A percentile compares a stretch with the other conserved stretches of the same genome.
phyloP scores from a whole-genome alignment of 164 flowering plant genomes.

The Amborella trichopoda region DNA sequence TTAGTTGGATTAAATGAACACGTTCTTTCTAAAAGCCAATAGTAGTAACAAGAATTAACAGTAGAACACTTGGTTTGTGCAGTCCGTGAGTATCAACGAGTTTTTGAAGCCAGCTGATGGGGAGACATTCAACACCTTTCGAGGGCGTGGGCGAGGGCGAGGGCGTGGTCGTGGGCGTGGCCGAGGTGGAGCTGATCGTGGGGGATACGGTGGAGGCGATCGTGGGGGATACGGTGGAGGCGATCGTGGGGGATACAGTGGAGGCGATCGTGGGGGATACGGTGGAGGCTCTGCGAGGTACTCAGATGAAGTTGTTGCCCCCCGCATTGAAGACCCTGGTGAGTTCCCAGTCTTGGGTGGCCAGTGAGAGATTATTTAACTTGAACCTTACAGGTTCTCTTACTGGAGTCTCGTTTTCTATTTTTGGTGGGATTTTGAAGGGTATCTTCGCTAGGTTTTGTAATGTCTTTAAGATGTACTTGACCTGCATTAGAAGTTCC shows the following conservation, averaged over 20 bases:
- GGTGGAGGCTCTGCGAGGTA: not conserved
- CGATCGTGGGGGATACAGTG: conserved; percentile 8
- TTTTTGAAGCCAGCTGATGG: conserved; percentile 20
- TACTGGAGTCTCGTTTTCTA: not conserved
- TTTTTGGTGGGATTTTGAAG: too few species aligned
- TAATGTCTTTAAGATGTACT: too few species aligned
- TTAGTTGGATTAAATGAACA: too few species aligned
- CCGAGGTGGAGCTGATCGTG: conserved; percentile 11
- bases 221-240: conserved; percentile 1
- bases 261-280: conserved; percentile 1
- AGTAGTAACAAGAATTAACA: too few species aligned
- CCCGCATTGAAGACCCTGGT: conserved; percentile 8
- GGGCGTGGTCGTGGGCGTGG: conserved; percentile 8
- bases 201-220: conserved; percentile 1
- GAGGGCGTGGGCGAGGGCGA: not conserved
- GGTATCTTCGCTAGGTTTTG: too few species aligned
- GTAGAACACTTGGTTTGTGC: conserved; percentile 6
- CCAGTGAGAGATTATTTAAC: not conserved
- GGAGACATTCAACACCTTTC: not conserved
- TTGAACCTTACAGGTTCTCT: not conserved
- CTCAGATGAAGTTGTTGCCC: conserved; percentile 5
- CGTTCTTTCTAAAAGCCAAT: too few species aligned
- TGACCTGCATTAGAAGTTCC: too few species aligned
- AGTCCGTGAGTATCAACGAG: conserved; percentile 15
- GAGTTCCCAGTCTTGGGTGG: conserved; percentile 16